Percentiles rank a stretch among this genome's conserved stretches.
phyloP scores from a whole-genome alignment of 257 asterid genomes.

The Fraxinus anomala region DNA sequence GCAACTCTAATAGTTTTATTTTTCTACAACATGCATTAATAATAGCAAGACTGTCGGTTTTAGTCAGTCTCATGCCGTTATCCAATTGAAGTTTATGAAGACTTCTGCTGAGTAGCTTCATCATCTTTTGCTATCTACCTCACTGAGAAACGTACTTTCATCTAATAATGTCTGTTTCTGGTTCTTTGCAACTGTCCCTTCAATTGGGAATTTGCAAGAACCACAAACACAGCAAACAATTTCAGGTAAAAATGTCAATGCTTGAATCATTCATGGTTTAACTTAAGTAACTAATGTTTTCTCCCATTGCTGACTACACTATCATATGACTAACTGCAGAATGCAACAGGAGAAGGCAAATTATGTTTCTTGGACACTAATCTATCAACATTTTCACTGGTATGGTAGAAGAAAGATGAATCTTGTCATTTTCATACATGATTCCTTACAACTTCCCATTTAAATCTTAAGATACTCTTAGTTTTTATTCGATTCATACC shows the following conservation, averaged over 20 bases:
- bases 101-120: constrained; percentile 7
- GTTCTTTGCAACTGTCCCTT: constrained; percentile 73
- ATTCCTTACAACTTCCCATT: constrained; percentile 19
- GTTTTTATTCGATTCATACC: not conserved
- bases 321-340: constrained; percentile 42
- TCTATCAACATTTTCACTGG: constrained; percentile 53
- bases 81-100: constrained; percentile 13
- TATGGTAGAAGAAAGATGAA: constrained; percentile 26
- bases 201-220: constrained; percentile 62
- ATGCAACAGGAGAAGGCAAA: constrained; percentile 39
- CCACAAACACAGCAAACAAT: constrained; percentile 44
- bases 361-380: constrained; percentile 38
- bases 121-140: constrained; percentile 27
- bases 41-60: not conserved
- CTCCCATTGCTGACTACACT: not conserved
- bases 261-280: constrained; percentile 1
- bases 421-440: constrained; percentile 15
- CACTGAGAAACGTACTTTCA: constrained; percentile 1
- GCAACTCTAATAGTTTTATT: not conserved
- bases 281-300: constrained; percentile 1
- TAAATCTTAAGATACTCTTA: not conserved
- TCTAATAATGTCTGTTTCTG: constrained; percentile 53
- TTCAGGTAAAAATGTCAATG: constrained; percentile 34
- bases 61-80: not conserved
- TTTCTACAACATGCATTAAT: not conserved